Percentiles rank a stretch among this genome's conserved stretches.
These are phyloP conservation scores for Phytopythium ostracodes DNA, from an alignment of 352 stramenopile species.

Conservation along the genomic window DNA sequence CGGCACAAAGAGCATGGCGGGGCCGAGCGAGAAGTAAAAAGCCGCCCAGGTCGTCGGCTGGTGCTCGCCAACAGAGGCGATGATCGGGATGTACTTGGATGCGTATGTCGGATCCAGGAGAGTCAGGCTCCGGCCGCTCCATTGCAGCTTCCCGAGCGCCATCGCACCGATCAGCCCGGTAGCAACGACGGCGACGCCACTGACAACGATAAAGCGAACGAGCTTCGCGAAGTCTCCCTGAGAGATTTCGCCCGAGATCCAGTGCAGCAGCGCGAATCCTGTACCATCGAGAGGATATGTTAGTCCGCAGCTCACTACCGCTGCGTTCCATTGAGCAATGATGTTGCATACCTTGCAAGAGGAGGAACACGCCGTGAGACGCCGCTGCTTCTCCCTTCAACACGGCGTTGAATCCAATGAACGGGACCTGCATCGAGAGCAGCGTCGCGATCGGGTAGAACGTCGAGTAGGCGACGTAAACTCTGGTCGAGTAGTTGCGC, in stretches of 20 bases:
- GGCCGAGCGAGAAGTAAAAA: constrained; percentile 92
- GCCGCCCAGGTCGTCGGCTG: constrained; percentile 90
- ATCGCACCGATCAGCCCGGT: constrained; percentile 44
- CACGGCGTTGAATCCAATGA: constrained; percentile 97
- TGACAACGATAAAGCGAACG: constrained; percentile 31
- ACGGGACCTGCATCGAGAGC: constrained; percentile 96
- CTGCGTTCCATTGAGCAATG: neutral
- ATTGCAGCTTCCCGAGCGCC: constrained; percentile 79
- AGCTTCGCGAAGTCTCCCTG: constrained; percentile 39
- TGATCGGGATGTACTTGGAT: constrained; percentile 95
- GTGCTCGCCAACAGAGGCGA: constrained; percentile 93
- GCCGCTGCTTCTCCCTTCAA: constrained; percentile 70
- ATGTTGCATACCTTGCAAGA: constrained; percentile 65
- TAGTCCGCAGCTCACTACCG: neutral
- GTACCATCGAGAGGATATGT: constrained; percentile 5
- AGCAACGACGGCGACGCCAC: constrained; percentile 29
- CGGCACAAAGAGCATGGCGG: constrained; percentile 83
- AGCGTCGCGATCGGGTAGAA: constrained; percentile 97
- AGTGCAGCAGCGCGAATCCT: constrained; percentile 58
- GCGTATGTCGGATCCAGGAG: constrained; percentile 92
- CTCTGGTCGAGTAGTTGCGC: constrained; percentile 86
- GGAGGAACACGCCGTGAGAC: constrained; percentile 92
- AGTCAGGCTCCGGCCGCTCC: constrained; percentile 90
- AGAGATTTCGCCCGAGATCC: constrained; percentile 43
- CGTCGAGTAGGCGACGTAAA: constrained; percentile 97